Base-by-base conservation (phyloP, 441 rosid genomes). In the Croton setiger region DNA sequence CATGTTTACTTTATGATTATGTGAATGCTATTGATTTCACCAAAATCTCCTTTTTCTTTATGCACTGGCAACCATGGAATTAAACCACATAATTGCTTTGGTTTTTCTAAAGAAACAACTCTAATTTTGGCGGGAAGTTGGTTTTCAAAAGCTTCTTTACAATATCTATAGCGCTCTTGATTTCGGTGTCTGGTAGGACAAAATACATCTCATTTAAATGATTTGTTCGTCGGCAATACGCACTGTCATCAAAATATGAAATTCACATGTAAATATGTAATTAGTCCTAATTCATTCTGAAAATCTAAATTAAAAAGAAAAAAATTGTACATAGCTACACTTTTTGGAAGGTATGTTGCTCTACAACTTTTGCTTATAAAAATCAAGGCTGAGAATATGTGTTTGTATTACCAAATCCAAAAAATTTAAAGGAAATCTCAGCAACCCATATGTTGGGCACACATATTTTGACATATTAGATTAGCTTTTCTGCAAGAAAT, bases 361-460 rank as follows among this genome's bases (percentile, higher is more conserved):
- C 37, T 41, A 66, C 70, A 66, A 53, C 63, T 67, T 37, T 47
- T 56, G 61, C 14, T 27, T 27, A 54, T 53, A 27, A 48, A 23
- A 20, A 66, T 41, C 8, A 66, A 43, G 53, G 15, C 53, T 68
- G n/a, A n/a, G n/a, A n/a, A 10, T 0, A 56, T 33, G 10, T 45
- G 4, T 17, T 14, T 41, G 23, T 53, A 17, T 11, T 0, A 45
- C 52, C 27, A 48, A 68, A 23, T 33, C 68, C n/a, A 3, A 60
- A 66, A 33, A 4, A 60, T 23, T 41, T 31, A 14, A 44, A 57
- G 36, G 63, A 69, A 71, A 74, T 72, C 75, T 45, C 54, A 57
- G 70, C 79, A 64, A 59, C 74, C 71, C 62, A 55, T 66, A 39
- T 62, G 49, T 4, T 47, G 49, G 69, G 79, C 78, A 68, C 73